Base-by-base conservation (phyloP, 2,329 filamentous ascomycete species). In the Microcera coccophila region DNA sequence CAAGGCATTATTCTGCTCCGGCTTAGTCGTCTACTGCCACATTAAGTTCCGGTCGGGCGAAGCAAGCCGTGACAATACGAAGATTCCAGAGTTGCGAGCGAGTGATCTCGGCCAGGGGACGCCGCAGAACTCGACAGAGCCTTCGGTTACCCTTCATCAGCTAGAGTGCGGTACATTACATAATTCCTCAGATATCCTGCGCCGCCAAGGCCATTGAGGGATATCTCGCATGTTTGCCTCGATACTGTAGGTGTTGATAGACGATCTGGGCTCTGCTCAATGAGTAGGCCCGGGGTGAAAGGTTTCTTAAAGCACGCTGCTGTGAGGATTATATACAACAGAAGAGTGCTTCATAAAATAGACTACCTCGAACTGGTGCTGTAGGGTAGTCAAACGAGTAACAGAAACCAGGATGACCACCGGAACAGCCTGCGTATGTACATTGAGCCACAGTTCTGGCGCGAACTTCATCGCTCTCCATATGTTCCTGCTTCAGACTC, bases 51-150 rank as follows among this genome's bases (percentile, higher is more conserved):
- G 17, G 34, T n/a, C n/a, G n/a, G n/a, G n/a, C n/a, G n/a, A n/a
- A 20, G 37, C 26, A 32, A n/a, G 5, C 33, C 34, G 9, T 41
- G n/a, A n/a, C n/a, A 34, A 42, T 17, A 35, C 24, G 16, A 37
- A 42, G 10, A 42, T 42, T 11, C 40, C 40, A 3, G 40, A 42
- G 19, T 34, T 42, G 5, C 40, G 37, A 24, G 39, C 29, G 4
- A 5, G 19, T 10, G 14, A 19, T 15, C 31, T 14, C n/a, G 40
- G 19, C 11, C 15, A n/a, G 15, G 16, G n/a, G 2, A 31, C 26
- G 1, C 24, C n/a, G 16, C 10, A 18, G n/a, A n/a, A n/a, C n/a
- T 18, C 20, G 33, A 14, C 12, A n/a, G 17, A 20, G n/a, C 29
- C 38, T 12, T 16, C 38, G 12, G n/a, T n/a, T n/a, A 41, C 8